These are phyloP conservation scores for Graphiopsis chlorocephala DNA, from an alignment of 2,329 filamentous ascomycete species.

Conservation along the genomic window DNA sequence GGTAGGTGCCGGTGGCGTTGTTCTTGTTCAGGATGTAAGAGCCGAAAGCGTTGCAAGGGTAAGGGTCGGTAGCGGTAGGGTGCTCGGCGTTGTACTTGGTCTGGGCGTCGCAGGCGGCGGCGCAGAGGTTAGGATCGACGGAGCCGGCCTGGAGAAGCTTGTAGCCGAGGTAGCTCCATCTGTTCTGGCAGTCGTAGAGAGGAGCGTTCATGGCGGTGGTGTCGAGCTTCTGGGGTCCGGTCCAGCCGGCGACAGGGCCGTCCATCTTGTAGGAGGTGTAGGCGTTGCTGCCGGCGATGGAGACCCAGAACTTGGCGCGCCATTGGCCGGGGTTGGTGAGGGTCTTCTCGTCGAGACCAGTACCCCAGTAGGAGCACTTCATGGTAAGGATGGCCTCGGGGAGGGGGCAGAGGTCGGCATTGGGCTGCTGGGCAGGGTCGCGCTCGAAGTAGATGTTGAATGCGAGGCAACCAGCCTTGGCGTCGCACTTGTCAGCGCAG, in stretches of 20 bases:
- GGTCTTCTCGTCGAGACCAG: slow-evolving; percentile 27
- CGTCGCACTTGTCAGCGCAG: slow-evolving; percentile 23
- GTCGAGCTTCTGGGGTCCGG: neutral
- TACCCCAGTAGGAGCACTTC: slow-evolving; percentile 39
- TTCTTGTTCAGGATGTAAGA: slow-evolving; percentile 13
- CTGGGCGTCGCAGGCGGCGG: slow-evolving; percentile 27
- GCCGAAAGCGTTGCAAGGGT: slow-evolving; percentile 13
- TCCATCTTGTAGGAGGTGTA: slow-evolving; percentile 23
- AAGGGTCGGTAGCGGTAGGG: neutral
- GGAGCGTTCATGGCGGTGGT: slow-evolving; percentile 6
- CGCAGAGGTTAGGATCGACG: slow-evolving; percentile 33
- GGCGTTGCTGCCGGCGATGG: slow-evolving; percentile 44
- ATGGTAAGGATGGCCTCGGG: slow-evolving; percentile 17
- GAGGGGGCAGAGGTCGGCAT: neutral
- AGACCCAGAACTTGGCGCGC: slow-evolving; percentile 37
- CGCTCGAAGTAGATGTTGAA: slow-evolving; percentile 33
- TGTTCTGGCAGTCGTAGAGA: slow-evolving; percentile 21
- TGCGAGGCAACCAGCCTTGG: slow-evolving; percentile 21
- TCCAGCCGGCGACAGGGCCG: slow-evolving; percentile 15
- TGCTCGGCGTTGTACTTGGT: neutral
- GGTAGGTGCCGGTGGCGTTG: slow-evolving; percentile 12
- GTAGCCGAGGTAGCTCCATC: slow-evolving; percentile 28
- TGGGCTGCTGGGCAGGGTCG: slow-evolving; percentile 30
- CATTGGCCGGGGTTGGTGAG: slow-evolving; percentile 37
- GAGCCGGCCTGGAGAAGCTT: slow-evolving; percentile 28